Evolutionary conservation across 2,329 filamentous ascomycete genomes (phyloP).

Genomic region (Diaporthe australafricana): DNA sequence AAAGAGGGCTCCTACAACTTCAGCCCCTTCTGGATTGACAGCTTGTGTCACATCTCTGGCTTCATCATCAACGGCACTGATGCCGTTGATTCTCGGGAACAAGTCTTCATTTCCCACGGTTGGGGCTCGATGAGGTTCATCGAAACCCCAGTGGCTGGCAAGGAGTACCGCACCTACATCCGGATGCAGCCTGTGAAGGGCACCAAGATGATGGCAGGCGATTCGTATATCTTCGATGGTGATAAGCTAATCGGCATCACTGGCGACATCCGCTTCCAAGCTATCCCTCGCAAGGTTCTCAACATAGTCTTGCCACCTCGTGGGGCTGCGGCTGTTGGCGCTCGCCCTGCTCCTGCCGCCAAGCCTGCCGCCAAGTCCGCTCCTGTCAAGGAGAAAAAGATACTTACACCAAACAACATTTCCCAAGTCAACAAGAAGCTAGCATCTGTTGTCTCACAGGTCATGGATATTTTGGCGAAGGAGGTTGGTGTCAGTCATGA

Average conservation of each 20-base stretch:
- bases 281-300: conserved; percentile 73
- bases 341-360: conserved; percentile 45
- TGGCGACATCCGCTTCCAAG: conserved; percentile 73
- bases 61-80: conserved; percentile 72
- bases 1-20: conserved; percentile 66
- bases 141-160: conserved; percentile 56
- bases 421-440: conserved; percentile 63
- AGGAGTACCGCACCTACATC: conserved; percentile 67
- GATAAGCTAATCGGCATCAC: conserved; percentile 60
- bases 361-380: conserved; percentile 45
- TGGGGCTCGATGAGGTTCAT: conserved; percentile 66
- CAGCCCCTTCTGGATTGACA: conserved; percentile 70
- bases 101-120: conserved; percentile 70
- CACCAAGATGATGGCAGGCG: conserved; percentile 63
- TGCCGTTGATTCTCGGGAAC: conserved; percentile 63
- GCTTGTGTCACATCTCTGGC: conserved; percentile 68
- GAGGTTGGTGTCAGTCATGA: conserved; percentile 67
- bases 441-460: conserved; percentile 56
- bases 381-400: conserved; percentile 55
- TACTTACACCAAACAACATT: conserved; percentile 59
- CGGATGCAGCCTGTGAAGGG: conserved; percentile 67
- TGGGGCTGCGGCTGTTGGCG: conserved; percentile 53
- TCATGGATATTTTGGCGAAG: conserved; percentile 66
- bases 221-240: conserved; percentile 66
- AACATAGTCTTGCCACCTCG: conserved; percentile 75